Evolutionary conservation across 306 rosid genomes (phyloP).

Genomic region (Canavalia gladiata): DNA sequence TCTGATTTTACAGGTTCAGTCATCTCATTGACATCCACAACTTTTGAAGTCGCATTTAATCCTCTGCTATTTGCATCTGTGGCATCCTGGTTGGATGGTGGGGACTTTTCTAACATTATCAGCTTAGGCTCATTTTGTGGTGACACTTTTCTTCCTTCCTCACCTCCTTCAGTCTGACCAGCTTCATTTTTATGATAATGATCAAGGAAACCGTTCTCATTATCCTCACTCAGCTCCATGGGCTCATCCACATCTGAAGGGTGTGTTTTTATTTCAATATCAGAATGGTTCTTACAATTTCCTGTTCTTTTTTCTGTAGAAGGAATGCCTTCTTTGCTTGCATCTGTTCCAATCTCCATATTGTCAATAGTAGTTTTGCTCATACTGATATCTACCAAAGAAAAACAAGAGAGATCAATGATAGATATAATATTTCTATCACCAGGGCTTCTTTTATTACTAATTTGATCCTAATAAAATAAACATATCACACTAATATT

Average conservation of each 20-base stretch:
- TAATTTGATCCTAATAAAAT: slow-evolving; percentile 1
- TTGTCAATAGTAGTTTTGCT: slow-evolving; percentile 46
- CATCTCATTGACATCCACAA: slow-evolving; percentile 42
- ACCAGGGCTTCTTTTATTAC: not conserved
- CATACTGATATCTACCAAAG: slow-evolving; percentile 46
- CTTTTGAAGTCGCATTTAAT: slow-evolving; percentile 50
- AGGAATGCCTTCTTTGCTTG: slow-evolving; percentile 49
- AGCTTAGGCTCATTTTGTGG: slow-evolving; percentile 49
- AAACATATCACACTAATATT: slow-evolving; percentile 35
- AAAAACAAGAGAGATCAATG: slow-evolving; percentile 41
- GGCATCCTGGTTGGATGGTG: slow-evolving; percentile 44
- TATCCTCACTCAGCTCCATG: slow-evolving; percentile 47
- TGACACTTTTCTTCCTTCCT: slow-evolving; percentile 53
- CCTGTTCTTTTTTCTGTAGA: slow-evolving; percentile 41
- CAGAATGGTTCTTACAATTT: slow-evolving; percentile 40
- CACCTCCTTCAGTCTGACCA: slow-evolving; percentile 43
- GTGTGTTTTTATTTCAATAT: slow-evolving; percentile 35
- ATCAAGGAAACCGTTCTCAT: slow-evolving; percentile 45
- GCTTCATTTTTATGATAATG: slow-evolving; percentile 45
- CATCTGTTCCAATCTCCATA: slow-evolving; percentile 47
- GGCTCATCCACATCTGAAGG: slow-evolving; percentile 42
- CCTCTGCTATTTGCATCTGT: slow-evolving; percentile 45
- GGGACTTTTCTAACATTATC: slow-evolving; percentile 47
- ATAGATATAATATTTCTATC: not conserved
- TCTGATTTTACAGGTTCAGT: slow-evolving; percentile 44